phyloP scores from a whole-genome alignment of 805 yeast species.

The Lipomyces starkeyi region DNA sequence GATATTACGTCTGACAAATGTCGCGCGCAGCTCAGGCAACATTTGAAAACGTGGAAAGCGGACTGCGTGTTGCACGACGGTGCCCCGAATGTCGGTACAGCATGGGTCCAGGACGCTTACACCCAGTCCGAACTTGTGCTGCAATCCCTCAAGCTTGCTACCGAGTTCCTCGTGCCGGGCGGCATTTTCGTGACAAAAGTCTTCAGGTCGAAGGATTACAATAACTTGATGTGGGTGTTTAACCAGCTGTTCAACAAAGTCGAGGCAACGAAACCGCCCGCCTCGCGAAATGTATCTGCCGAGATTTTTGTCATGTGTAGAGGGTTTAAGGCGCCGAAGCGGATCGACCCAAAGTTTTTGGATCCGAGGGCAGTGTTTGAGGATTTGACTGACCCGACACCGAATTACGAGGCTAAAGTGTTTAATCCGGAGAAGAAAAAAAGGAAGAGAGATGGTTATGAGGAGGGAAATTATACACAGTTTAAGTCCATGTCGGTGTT shows the following conservation, averaged over 20 bases:
- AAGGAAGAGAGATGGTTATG: constrained; percentile 95
- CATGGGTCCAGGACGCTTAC: constrained; percentile 99
- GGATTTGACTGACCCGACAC: constrained; percentile 65
- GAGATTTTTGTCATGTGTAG: constrained; percentile 97
- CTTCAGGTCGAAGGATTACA: constrained; percentile 98
- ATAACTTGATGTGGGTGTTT: constrained; percentile 96
- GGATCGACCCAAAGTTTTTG: constrained; percentile 86
- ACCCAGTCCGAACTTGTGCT: constrained; percentile 95
- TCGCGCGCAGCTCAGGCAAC: constrained; percentile 90
- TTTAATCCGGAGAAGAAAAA: constrained; percentile 92
- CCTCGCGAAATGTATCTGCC: constrained; percentile 98
- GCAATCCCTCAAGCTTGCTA: constrained; percentile 92
- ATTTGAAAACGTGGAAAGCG: constrained; percentile 98
- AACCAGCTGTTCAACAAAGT: constrained; percentile 94
- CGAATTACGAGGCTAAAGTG: constrained; percentile 85
- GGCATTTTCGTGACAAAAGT: constrained; percentile 97
- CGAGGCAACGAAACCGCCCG: constrained; percentile 98
- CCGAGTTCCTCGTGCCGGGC: constrained; percentile 85
- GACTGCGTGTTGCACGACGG: constrained; percentile 95
- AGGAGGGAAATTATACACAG: constrained; percentile 82
- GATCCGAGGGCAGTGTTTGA: constrained; percentile 95
- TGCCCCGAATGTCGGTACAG: constrained; percentile 99
- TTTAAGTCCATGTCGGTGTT: constrained; percentile 74
- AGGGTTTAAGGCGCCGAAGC: constrained; percentile 95
- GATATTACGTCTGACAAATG: constrained; percentile 99